Evolutionary conservation across 352 stramenopile species (phyloP).

Genomic region (Pythium monospermum): DNA sequence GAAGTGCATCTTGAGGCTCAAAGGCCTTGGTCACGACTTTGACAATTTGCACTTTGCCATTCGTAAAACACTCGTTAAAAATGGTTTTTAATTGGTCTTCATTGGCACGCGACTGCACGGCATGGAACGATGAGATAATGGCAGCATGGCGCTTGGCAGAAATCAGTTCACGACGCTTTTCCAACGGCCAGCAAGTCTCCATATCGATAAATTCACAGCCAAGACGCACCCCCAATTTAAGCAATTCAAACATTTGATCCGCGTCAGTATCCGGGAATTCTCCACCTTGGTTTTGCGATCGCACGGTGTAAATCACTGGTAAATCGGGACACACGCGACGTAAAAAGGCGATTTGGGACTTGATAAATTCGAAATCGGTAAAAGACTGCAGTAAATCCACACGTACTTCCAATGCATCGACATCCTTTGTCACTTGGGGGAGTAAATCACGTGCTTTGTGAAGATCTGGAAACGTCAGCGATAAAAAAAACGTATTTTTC

Average conservation of each 20-base stretch:
- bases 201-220: constrained; percentile 97
- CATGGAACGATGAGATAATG: constrained; percentile 79
- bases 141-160: constrained; percentile 36
- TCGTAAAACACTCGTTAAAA: constrained; percentile 67
- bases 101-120: constrained; percentile 40
- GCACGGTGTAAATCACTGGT: constrained; percentile 96
- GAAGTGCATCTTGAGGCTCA: constrained; percentile 80
- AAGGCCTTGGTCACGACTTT: constrained; percentile 90
- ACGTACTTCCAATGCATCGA: constrained; percentile 95
- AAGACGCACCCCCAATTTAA: constrained; percentile 88
- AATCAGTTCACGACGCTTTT: constrained; percentile 59
- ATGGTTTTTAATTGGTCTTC: constrained; percentile 49
- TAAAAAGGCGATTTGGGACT: constrained; percentile 63
- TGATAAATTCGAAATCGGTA: constrained; percentile 54
- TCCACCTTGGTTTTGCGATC: constrained; percentile 92
- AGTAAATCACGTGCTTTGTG: constrained; percentile 41
- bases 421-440: constrained; percentile 60
- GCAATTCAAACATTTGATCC: constrained; percentile 82
- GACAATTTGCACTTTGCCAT: constrained; percentile 79
- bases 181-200: constrained; percentile 84
- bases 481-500: constrained; percentile 82
- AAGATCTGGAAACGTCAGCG: constrained; percentile 66
- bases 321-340: constrained; percentile 88
- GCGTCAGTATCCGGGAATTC: constrained; percentile 90
- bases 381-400: constrained; percentile 87